Evolutionary conservation across 495 filamentous ascomycete species (phyloP), one percentile per base, ranked within the genome.

Genomic region (Parathielavia appendiculata): DNA sequence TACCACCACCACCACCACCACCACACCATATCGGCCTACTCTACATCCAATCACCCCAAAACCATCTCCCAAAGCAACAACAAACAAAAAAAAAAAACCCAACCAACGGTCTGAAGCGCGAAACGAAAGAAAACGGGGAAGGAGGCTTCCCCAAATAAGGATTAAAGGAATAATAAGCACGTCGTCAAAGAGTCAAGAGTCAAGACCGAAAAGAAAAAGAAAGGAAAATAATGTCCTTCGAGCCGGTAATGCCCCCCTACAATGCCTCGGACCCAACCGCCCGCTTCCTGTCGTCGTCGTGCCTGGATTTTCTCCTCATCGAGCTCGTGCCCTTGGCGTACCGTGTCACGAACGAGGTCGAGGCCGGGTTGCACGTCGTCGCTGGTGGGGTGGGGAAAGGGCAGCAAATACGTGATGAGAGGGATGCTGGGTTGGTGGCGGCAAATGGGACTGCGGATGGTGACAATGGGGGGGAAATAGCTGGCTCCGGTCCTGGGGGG

Each of bases 261-360:
- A 88, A 83, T 69, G 73, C 83, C 67, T 84, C 83, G 40, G 92
- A 96, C 71, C 87, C 90, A 2, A 80, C 79, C 60, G 85, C 89
- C 38, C 85, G 84, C 53, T 88, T 91, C 75, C 76, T 96, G 50
- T 85, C 79, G 71, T 82, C 87, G 36, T 89, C 92, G 35, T 89
- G 86, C 61, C 82, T 97, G 56, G 93, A 98, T 67, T 85, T 98
- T 59, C 84, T 98, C 14, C 81, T 98, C 59, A 97, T 98, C 65
- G 93, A 98, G 75, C 80, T 98, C 51, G 93, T 98, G 26, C 93
- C 93, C 45, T 87, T 96, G 82, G 89, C 95, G 4, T 90, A 93
- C 71, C 83, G 93, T 53, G 71, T 97, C 34, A 80, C 83, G 13
- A 73, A 76, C 66, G 76, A 86, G 60, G 72, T 86, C 8, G 78